Percentiles rank a stretch among this genome's conserved stretches.
Evolutionary conservation across 495 filamentous ascomycete species (phyloP).

Genomic region (Bacidia gigantensis): DNA sequence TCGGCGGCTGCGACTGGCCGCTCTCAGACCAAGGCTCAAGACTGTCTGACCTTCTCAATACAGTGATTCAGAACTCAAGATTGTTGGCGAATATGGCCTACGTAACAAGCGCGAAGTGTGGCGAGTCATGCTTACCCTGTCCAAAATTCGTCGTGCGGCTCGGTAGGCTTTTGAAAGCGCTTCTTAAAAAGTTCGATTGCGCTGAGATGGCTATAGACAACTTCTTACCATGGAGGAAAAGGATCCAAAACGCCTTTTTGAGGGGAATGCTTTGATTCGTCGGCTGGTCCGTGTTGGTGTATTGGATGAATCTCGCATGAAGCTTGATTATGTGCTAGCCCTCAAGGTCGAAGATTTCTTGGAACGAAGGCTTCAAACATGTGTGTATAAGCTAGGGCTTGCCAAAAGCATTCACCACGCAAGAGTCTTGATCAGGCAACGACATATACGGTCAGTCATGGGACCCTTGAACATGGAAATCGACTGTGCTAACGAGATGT

Average conservation of each 20-base stretch:
- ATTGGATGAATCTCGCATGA: slow-evolving; percentile 99
- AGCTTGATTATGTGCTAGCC: slow-evolving; percentile 99
- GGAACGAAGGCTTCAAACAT: slow-evolving; percentile 97
- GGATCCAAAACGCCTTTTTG: slow-evolving; percentile 99
- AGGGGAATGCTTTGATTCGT: slow-evolving; percentile 99
- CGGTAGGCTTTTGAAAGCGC: slow-evolving; percentile 48
- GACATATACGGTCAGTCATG: slow-evolving; percentile 70
- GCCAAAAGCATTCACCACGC: slow-evolving; percentile 99
- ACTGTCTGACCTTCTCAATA: slow-evolving; percentile 21
- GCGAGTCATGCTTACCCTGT: slow-evolving; percentile 97
- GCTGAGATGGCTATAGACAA: slow-evolving; percentile 47
- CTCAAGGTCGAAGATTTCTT: slow-evolving; percentile 98
- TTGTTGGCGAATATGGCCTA: slow-evolving; percentile 97
- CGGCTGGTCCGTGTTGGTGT: slow-evolving; percentile 99
- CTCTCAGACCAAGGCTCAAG: too few species aligned
- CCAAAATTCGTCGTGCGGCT: slow-evolving; percentile 99
- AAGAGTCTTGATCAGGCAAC: slow-evolving; percentile 96
- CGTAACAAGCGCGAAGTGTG: slow-evolving; percentile 99
- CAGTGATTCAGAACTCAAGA: slow-evolving; percentile 98
- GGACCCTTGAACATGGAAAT: neutral
- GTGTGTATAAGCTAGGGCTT: slow-evolving; percentile 98
- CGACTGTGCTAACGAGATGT: neutral
- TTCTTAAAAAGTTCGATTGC: neutral
- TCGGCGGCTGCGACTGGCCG: too few species aligned
- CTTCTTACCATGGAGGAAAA: slow-evolving; percentile 99